These are phyloP conservation scores for Aspergillus asperescens DNA, from an alignment of 495 filamentous ascomycete species.

Conservation along the genomic window DNA sequence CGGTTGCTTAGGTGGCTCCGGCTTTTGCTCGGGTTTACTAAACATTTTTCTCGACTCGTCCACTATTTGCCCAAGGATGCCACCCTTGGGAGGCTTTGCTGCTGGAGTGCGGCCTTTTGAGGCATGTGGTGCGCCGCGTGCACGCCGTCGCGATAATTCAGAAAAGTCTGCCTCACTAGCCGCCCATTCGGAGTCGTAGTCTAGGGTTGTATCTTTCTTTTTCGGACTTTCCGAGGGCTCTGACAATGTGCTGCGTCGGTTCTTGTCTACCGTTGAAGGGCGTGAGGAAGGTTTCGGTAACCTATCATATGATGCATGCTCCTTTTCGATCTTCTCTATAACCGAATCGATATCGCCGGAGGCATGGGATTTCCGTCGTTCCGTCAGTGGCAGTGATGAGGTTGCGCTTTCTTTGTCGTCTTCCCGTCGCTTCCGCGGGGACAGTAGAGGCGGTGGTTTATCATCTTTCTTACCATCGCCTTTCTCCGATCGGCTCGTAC, in stretches of 20 bases:
- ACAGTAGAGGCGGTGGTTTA: conserved; percentile 10
- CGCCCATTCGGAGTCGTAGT: conserved; percentile 39
- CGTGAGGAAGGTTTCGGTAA: conserved; percentile 15
- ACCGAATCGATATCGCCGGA: conserved; percentile 20
- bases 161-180: conserved; percentile 43
- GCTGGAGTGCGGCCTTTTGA: conserved; percentile 16
- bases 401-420: conserved; percentile 12
- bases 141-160: conserved; percentile 39
- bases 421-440: conserved; percentile 12
- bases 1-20: conserved; percentile 41
- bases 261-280: conserved; percentile 14
- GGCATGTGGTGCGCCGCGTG: conserved; percentile 25
- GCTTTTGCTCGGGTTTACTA: conserved; percentile 33
- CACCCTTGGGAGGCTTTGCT: conserved; percentile 40
- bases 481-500: conserved; percentile 14
- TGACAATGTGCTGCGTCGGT: conserved; percentile 14
- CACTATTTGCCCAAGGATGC: conserved; percentile 46
- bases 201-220: conserved; percentile 26
- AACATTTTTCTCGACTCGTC: conserved; percentile 52
- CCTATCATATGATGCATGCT: conserved; percentile 12
- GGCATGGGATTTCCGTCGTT: conserved; percentile 19
- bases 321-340: conserved; percentile 17
- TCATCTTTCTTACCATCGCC: conserved; percentile 22
- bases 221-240: conserved; percentile 24
- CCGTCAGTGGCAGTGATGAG: conserved; percentile 11